phyloP scores from a whole-genome alignment of 192 early-diverging fungal species.

The Gamsiella multidivaricata region DNA sequence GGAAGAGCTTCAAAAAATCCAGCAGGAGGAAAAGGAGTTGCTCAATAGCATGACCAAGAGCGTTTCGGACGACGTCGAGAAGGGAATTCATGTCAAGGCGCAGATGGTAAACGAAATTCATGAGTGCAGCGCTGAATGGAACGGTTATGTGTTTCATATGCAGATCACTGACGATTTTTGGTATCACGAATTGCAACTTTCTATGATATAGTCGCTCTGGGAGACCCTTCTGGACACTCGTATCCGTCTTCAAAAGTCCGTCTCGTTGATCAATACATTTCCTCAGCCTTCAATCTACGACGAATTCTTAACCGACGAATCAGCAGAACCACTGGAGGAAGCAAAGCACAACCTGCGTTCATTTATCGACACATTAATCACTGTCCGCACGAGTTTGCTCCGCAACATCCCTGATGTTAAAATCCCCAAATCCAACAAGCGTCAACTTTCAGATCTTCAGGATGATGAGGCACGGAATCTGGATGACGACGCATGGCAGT shows the following conservation, averaged over 20 bases:
- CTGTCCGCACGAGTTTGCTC: slow-evolving; percentile 48
- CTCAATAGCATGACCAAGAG: slow-evolving; percentile 80
- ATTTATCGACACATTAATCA: slow-evolving; percentile 56
- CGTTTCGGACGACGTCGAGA: slow-evolving; percentile 84
- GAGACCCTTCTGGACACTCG: slow-evolving; percentile 86
- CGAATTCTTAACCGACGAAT: slow-evolving; percentile 43
- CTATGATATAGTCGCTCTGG: slow-evolving; percentile 76
- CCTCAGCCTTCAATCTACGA: slow-evolving; percentile 66
- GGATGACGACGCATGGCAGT: slow-evolving; percentile 60
- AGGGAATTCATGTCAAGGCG: slow-evolving; percentile 89
- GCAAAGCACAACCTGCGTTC: slow-evolving; percentile 44
- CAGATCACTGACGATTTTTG: neutral
- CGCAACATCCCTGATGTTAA: slow-evolving; percentile 40
- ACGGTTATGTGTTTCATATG: too few species aligned
- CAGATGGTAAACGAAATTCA: slow-evolving; percentile 73
- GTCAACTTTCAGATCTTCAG: slow-evolving; percentile 53
- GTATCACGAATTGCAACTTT: too few species aligned
- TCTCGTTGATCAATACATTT: slow-evolving; percentile 81
- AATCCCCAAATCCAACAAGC: slow-evolving; percentile 39
- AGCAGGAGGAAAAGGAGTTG: slow-evolving; percentile 87
- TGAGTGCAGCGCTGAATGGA: too few species aligned
- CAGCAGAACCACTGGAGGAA: slow-evolving; percentile 39
- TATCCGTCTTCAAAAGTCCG: slow-evolving; percentile 86
- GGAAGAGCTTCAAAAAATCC: slow-evolving; percentile 77
- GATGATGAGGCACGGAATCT: slow-evolving; percentile 53